Evolutionary conservation across 2,329 filamentous ascomycete genomes (phyloP).

Genomic region (Stachybotrys chartarum): DNA sequence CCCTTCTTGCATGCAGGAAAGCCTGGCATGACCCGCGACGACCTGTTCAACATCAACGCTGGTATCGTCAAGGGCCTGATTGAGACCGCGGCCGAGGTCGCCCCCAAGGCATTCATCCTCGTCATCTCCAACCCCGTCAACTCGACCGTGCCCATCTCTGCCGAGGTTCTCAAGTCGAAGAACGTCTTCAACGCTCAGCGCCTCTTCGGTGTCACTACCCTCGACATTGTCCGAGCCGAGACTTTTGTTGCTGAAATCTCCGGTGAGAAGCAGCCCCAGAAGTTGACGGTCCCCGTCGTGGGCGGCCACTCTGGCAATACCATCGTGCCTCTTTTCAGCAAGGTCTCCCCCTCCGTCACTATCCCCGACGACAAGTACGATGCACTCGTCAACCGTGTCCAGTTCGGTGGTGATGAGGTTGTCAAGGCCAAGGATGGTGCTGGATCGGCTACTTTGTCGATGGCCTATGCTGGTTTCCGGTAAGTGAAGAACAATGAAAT

Average conservation of each 20-base stretch:
- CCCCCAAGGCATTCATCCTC: conserved; percentile 88
- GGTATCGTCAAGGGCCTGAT: conserved; percentile 94
- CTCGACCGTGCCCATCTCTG: conserved; percentile 95
- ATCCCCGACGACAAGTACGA: conserved; percentile 89
- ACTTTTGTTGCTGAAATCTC: conserved; percentile 86
- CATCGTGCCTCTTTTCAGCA: conserved; percentile 95
- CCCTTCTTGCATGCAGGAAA: conserved; percentile 57
- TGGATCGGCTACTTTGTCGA: conserved; percentile 85
- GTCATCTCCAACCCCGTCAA: conserved; percentile 99
- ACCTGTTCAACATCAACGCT: conserved; percentile 99
- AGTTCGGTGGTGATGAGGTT: conserved; percentile 97
- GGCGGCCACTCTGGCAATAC: conserved; percentile 97
- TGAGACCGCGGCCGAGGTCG: conserved; percentile 78
- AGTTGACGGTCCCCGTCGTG: conserved; percentile 83
- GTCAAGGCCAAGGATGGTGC: conserved; percentile 91
- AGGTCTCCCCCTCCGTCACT: conserved; percentile 69
- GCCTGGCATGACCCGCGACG: conserved; percentile 98
- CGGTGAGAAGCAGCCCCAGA: conserved; percentile 74
- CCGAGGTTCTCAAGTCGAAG: conserved; percentile 91
- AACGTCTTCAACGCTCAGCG: conserved; percentile 91
- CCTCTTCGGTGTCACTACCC: conserved; percentile 96
- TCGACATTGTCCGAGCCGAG: conserved; percentile 96
- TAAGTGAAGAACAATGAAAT: conserved; percentile 29
- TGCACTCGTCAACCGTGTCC: conserved; percentile 85
- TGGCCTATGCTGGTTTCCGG: conserved; percentile 94